Conservation (phyloP, 192 early-diverging fungal species). For the Coemansia sp. region DNA sequence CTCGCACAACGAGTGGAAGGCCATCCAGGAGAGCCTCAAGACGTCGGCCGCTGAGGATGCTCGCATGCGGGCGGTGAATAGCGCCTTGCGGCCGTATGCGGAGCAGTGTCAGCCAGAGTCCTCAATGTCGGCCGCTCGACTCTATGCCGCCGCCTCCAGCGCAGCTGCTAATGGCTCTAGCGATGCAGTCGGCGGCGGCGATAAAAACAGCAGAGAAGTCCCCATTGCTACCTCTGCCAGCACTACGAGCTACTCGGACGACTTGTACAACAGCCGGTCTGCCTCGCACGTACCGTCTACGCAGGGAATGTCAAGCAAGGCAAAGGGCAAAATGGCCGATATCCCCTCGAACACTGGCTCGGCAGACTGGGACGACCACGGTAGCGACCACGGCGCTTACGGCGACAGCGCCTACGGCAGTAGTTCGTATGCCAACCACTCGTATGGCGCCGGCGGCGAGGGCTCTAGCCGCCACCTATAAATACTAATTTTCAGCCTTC, state of each 20-base stretch:
- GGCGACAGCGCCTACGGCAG: slow-evolving; percentile 7
- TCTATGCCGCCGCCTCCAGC: slow-evolving; percentile 8
- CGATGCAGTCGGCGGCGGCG: slow-evolving; percentile 4
- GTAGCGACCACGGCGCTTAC: slow-evolving; percentile 4
- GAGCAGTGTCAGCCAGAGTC: slow-evolving; percentile 20
- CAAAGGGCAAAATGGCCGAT: slow-evolving; percentile 52
- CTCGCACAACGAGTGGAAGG: slow-evolving; percentile 50
- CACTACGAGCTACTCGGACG: slow-evolving; percentile 4
- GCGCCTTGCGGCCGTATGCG: background rate
- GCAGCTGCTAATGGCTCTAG: background rate
- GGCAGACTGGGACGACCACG: slow-evolving; percentile 3
- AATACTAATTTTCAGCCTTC: background rate
- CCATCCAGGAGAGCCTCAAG: slow-evolving; percentile 47
- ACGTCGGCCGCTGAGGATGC: slow-evolving; percentile 22
- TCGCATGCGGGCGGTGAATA: slow-evolving; percentile 1
- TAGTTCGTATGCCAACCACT: background rate
- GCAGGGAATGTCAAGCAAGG: slow-evolving; percentile 44
- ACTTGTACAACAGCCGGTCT: background rate
- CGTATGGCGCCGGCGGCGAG: slow-evolving; percentile 21
- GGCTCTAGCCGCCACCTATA: background rate
- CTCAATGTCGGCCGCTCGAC: slow-evolving; percentile 16
- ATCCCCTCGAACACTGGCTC: background rate
- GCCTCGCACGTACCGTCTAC: background rate
- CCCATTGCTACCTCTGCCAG: background rate
- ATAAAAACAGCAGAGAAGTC: background rate